Evolutionary conservation across 176 grass and related monocot genomes (phyloP), one percentile per base, ranked within the genome.

Genomic region (Rhynchospora breviuscula): DNA sequence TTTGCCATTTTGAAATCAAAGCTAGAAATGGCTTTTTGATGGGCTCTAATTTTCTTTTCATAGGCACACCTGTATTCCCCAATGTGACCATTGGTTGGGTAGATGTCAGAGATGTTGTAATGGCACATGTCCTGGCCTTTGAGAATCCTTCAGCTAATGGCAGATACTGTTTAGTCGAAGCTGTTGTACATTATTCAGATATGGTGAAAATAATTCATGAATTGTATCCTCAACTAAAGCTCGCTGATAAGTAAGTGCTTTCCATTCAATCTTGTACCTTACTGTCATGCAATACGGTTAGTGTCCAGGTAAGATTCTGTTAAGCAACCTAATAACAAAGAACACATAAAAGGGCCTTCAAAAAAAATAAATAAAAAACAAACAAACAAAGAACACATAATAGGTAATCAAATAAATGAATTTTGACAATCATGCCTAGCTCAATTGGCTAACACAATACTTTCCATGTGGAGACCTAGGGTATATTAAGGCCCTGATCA

Each of bases 121-220:
- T 85, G 84, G 72, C 84, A 1, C 84, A 85, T 67, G 48, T 85
- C 59, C 84, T 59, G 11, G 84, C 84, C 5, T 79, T 78, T 29
- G 73, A 85, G n/a, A 25, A 49, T 66, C 84, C 84, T 65, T 79
- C 73, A 11, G 84, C 84, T 51, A 67, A 62, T 9, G 74, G 84
- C 17, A 65, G 84, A 85, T 85, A 85, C 35, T 79, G 70, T 85
- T 12, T 85, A 85, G 73, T 58, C 51, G 84, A 85, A 85, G 62
- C 44, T n/a, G 60, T 67, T 62, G 44, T 12, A 7, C 84, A 85
- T 60, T 85, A 56, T 66, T 79, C 84, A 4, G 84, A 85, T 21
- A 46, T 85, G 33, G 59, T 79, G 58, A 79, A 85, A 66, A 79
- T 85, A 46, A 85, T 85, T 63, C 84, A 65, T 79, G 84, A 85